phyloP scores from a whole-genome alignment of 345 rosid species.

The Heritiera fomes region DNA sequence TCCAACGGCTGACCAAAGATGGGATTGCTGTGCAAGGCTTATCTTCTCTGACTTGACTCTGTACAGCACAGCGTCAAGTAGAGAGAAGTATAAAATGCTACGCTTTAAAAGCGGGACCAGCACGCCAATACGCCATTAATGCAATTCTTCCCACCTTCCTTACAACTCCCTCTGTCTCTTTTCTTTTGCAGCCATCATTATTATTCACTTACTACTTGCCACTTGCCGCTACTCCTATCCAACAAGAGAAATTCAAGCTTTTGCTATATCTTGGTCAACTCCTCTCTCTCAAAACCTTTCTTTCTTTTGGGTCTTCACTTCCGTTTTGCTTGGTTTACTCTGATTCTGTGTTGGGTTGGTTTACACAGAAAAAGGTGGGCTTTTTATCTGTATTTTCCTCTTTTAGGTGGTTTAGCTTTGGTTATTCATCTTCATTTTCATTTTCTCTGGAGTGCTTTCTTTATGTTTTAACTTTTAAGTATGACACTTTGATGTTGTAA shows the following conservation, averaged over 20 bases:
- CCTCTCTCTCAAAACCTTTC: not conserved
- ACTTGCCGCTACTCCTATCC: not conserved
- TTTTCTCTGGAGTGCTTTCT: not conserved
- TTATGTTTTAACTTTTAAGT: not conserved
- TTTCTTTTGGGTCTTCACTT: not conserved
- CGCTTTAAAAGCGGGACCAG: constrained; percentile 38
- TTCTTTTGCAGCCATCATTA: not conserved
- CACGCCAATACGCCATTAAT: constrained; percentile 49
- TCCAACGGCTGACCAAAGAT: constrained; percentile 47
- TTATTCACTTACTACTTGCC: not conserved
- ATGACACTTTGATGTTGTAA: not conserved
- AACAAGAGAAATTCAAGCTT: not conserved
- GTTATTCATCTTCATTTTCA: not conserved
- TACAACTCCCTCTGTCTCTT: not conserved
- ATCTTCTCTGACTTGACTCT: constrained; percentile 31
- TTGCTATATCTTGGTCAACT: constrained; percentile 15
- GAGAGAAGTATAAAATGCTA: constrained; percentile 11
- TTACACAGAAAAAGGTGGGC: constrained; percentile 27
- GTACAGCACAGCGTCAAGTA: not conserved
- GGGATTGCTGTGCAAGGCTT: constrained; percentile 24
- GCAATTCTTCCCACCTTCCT: constrained; percentile 26
- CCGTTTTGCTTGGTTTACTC: not conserved
- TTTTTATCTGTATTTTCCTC: not conserved
- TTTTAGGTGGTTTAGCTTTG: constrained; percentile 18
- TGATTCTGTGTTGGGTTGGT: constrained; percentile 24